Base-by-base conservation (phyloP, 768 basidiomycete species). In the Boletellus sp. region DNA sequence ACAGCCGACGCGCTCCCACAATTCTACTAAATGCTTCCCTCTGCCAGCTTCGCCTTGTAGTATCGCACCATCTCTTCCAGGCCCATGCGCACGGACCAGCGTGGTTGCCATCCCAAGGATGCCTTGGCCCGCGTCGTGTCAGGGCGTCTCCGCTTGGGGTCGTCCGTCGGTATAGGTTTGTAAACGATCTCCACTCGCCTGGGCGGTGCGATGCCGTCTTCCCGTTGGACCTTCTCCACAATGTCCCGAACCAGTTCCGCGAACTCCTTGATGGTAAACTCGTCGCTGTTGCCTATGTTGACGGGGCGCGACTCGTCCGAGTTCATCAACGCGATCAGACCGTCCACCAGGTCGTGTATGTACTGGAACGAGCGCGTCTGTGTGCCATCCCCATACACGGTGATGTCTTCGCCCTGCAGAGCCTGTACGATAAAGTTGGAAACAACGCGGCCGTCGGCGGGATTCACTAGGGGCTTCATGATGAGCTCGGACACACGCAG, bases 371-470 rank as follows among this genome's bases (percentile, higher is more conserved):
- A 95, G 52, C 93, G 88, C 19, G 93, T 94, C 74, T 95, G 93
- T 38, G 72, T 82, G 57, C 93, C 93, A 65, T 97, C 93, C 45
- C 94, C 92, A 65, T 94, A 95, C 39, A 97, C 92, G 41, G 94
- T 97, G 79, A 99, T 87, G 70, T 97, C 90, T 71, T 98, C 87
- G 43, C 93, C 94, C 61, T 86, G 89, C 47, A 99, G 82, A 15
- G 96, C 96, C 62, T 97, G 94, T 45, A 98, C 90, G 66, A 96
- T 95, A 71, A 99, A 99, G 74, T 99, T 99, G 64, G 93, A 95
- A 23, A 99, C 96, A 57, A 99, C 94, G 50, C 96, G 90, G 13
- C 96, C 96, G 64, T 98, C 96, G 64, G 82, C 81, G 7, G 94
- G 92, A 74, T 96, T 96, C 94, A 96, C 88, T 91, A 45, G 36